These are phyloP conservation scores for Eucalyptus pauciflora DNA, from an alignment of 345 rosid genomes.

Conservation along the genomic window DNA sequence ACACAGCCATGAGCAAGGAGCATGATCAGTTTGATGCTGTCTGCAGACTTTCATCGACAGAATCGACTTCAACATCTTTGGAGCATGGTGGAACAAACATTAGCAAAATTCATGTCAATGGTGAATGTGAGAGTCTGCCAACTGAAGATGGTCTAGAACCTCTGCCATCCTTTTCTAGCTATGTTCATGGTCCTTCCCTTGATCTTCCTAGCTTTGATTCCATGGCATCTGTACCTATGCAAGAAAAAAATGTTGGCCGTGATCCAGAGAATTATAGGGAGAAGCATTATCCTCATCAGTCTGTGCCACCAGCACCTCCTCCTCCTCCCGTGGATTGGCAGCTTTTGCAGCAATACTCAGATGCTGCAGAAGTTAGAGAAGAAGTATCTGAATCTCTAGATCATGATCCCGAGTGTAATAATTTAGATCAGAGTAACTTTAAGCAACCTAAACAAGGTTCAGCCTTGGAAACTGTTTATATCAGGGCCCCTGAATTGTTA, in stretches of 20 bases:
- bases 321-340: slow-evolving; percentile 74
- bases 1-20: slow-evolving; percentile 30
- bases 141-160: slow-evolving; percentile 27
- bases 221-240: slow-evolving; percentile 12
- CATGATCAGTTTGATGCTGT: slow-evolving; percentile 33
- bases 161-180: slow-evolving; percentile 1
- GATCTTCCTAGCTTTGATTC: slow-evolving; percentile 56
- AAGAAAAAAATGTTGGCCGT: slow-evolving; percentile 4
- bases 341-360: slow-evolving; percentile 25
- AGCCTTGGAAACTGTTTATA: slow-evolving; percentile 13
- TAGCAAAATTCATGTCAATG: neutral
- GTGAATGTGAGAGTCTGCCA: neutral
- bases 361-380: slow-evolving; percentile 15
- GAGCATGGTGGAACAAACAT: slow-evolving; percentile 5
- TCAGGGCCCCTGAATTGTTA: neutral
- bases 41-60: slow-evolving; percentile 17
- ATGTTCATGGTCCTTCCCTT: neutral
- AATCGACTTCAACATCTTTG: slow-evolving; percentile 23
- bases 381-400: slow-evolving; percentile 13
- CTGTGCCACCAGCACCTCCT: slow-evolving; percentile 53
- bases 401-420: slow-evolving; percentile 18
- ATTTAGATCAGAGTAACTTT: slow-evolving; percentile 7
- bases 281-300: slow-evolving; percentile 14
- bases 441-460: slow-evolving; percentile 21
- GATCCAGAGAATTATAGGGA: slow-evolving; percentile 1